Evolutionary conservation across 345 rosid species (phyloP).

Genomic region (Turnera subulata): DNA sequence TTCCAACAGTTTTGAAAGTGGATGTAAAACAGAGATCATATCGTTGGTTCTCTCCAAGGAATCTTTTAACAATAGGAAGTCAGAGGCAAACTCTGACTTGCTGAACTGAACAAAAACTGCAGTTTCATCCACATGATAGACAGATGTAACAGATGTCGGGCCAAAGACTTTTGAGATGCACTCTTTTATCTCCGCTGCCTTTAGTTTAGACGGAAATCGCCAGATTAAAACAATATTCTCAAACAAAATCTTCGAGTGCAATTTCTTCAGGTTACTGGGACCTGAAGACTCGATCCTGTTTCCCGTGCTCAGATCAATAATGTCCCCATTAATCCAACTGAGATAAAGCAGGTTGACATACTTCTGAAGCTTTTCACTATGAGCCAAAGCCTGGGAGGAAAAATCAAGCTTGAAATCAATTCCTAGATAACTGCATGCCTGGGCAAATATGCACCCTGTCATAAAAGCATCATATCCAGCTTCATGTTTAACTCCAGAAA

Average conservation of each 20-base stretch:
- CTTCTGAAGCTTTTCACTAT: constrained; percentile 52
- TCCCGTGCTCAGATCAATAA: constrained; percentile 59
- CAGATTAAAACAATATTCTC: constrained; percentile 64
- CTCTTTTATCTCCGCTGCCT: constrained; percentile 57
- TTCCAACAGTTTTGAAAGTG: constrained; percentile 67
- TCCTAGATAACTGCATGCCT: constrained; percentile 73
- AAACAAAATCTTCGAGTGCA: constrained; percentile 30
- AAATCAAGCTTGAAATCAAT: constrained; percentile 52
- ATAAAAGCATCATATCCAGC: constrained; percentile 99
- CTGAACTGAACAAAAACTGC: constrained; percentile 78
- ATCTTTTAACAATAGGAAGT: constrained; percentile 62
- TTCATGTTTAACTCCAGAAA: constrained; percentile 84
- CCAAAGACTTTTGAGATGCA: constrained; percentile 71
- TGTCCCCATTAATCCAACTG: constrained; percentile 73
- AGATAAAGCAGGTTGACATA: constrained; percentile 71
- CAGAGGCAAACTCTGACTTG: constrained; percentile 46
- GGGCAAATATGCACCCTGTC: constrained; percentile 93
- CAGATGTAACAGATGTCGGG: constrained; percentile 44
- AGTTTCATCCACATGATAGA: constrained; percentile 60
- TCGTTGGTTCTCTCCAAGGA: constrained; percentile 53
- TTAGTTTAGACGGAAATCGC: constrained; percentile 67
- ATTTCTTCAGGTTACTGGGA: constrained; percentile 16
- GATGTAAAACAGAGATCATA: constrained; percentile 58
- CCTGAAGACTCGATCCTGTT: constrained; percentile 34
- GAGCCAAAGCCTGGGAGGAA: constrained; percentile 37